Evolutionary conservation across 176 grass and related monocot genomes (phyloP).

Genomic region (Thinopyrum elongatum): DNA sequence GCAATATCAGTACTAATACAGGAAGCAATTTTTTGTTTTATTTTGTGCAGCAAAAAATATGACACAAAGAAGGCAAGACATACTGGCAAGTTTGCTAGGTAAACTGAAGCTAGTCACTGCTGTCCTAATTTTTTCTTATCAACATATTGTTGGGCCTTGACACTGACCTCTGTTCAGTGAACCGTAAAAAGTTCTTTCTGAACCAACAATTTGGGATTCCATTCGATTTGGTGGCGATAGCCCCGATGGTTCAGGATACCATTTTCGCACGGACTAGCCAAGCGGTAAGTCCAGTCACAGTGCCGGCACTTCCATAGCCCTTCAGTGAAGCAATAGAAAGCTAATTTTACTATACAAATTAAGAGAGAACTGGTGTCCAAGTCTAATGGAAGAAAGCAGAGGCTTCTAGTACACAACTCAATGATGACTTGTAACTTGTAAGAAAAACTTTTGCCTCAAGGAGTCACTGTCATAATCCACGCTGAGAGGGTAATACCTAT

Average conservation of each 20-base stretch:
- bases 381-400: background rate
- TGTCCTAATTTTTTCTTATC: background rate
- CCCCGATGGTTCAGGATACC: constrained; percentile 50
- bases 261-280: constrained; percentile 42
- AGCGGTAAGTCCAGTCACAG: constrained; percentile 67
- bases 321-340: constrained; percentile 65
- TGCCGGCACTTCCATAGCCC: constrained; percentile 76
- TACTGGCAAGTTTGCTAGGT: background rate
- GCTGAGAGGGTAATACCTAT: background rate
- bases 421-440: background rate
- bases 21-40: background rate
- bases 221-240: constrained; percentile 41
- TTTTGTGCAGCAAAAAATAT: background rate
- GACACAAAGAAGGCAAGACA: background rate
- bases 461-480: background rate
- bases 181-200: constrained; percentile 46
- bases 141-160: background rate
- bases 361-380: background rate
- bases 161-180: constrained; percentile 61
- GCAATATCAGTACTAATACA: background rate
- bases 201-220: constrained; percentile 40
- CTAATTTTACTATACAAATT: constrained; percentile 21
- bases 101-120: background rate
- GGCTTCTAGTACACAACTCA: background rate
- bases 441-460: background rate